These are phyloP conservation scores for Rhizopogon vinicolor DNA, from an alignment of 768 basidiomycete species.

Conservation along the genomic window DNA sequence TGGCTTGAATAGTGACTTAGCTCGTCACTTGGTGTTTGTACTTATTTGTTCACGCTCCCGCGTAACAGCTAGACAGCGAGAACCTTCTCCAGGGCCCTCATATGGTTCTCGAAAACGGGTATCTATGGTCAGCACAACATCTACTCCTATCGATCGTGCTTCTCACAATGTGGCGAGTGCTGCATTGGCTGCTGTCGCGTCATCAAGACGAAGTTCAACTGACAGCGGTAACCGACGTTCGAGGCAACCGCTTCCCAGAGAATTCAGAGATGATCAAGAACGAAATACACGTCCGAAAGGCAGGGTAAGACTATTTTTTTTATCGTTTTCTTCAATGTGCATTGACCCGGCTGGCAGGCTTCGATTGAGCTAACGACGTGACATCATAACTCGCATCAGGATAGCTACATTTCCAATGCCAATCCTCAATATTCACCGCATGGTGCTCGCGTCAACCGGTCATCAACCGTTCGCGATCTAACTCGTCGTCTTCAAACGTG, in stretches of 20 bases:
- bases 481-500: conserved; percentile 46
- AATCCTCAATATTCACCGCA: conserved; percentile 22
- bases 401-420: conserved; percentile 13
- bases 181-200: too few species aligned
- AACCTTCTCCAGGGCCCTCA: too few species aligned
- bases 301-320: conserved; percentile 30
- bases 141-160: too few species aligned
- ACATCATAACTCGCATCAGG: conserved; percentile 20
- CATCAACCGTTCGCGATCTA: conserved; percentile 46
- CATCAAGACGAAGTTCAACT: too few species aligned
- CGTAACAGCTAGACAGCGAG: too few species aligned
- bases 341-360: conserved; percentile 16
- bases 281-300: conserved; percentile 26
- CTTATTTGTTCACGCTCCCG: too few species aligned
- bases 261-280: conserved; percentile 36
- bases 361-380: conserved; percentile 37
- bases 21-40: too few species aligned
- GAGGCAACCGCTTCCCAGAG: conserved; percentile 45
- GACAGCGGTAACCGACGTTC: conserved; percentile 33
- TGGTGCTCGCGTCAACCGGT: conserved; percentile 27
- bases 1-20: too few species aligned
- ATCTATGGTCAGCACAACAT: too few species aligned
- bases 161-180: too few species aligned
- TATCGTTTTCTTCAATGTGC: conserved; percentile 1
- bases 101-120: too few species aligned